Base-by-base conservation (phyloP, 352 stramenopile genomes). In the Pelagophyceae sp. region DNA sequence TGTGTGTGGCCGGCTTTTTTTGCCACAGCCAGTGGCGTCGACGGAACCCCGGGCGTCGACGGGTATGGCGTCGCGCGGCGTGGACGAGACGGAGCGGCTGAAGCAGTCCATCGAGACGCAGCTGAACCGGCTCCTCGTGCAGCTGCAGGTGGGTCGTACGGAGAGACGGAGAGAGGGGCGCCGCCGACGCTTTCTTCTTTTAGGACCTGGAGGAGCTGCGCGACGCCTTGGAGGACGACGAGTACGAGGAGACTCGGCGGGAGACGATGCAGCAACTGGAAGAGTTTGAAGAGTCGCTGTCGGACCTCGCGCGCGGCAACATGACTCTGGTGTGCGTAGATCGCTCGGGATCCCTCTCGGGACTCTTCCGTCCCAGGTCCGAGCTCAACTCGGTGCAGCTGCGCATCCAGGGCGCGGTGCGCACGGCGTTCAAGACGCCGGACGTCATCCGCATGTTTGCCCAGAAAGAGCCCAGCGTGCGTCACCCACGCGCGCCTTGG, bases 361-460 rank as follows among this genome's bases (percentile, higher is more conserved):
- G n/a, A n/a, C n/a, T n/a, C n/a, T n/a, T n/a, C n/a, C n/a, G n/a
- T n/a, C 23, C 45, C 23, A 54, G 45, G 45, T 67, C 58, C 58
- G 58, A 67, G 58, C 58, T 67, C 58, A 67, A 67, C 58, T 67
- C 58, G 58, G 58, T 67, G 23, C 58, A 67, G 58, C 58, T 67
- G 23, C 11, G 11, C 11, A 67, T 67, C 58, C 58, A 67, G 58
- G 58, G 58, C 15, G 58, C 58, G 58, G 31, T 67, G 11, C 58
- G 58, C 23, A 11, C 15, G 58, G 58, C 58, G 5, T 67, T 67
- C 58, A 67, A 67, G 29, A 67, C 58, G 29, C 58, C 58, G 23
- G 58, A 67, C 6, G 58, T 67, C 58, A 67, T 67, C 58, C 5
- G 31, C 11, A 31, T 67, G 15, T 67, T 67, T 27, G 58, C 58